These are phyloP conservation scores for Saksenaea oblongispora DNA, from an alignment of 371 early-diverging fungal species.

Conservation along the genomic window DNA sequence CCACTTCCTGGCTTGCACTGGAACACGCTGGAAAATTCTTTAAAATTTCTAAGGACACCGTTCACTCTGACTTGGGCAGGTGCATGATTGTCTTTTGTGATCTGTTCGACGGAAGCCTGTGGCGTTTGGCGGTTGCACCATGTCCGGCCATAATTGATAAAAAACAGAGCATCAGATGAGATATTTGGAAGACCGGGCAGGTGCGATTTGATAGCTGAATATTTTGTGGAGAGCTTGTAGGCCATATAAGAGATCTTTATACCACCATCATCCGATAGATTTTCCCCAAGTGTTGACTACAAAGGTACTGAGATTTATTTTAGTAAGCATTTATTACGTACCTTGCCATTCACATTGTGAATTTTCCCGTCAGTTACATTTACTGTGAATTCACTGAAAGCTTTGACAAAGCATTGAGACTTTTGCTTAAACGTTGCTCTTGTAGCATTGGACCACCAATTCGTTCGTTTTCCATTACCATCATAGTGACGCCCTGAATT, in stretches of 20 bases:
- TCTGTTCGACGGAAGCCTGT: slow-evolving; percentile 25
- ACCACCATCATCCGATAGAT: slow-evolving; percentile 77
- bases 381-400: slow-evolving; percentile 55
- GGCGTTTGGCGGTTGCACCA: slow-evolving; percentile 51
- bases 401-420: slow-evolving; percentile 62
- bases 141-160: slow-evolving; percentile 43
- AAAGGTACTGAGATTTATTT: background rate
- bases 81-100: slow-evolving; percentile 52
- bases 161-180: slow-evolving; percentile 54
- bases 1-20: slow-evolving; percentile 54
- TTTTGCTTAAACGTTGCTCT: slow-evolving; percentile 45
- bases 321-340: background rate
- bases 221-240: slow-evolving; percentile 25
- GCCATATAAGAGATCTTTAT: slow-evolving; percentile 37
- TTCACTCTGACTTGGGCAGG: slow-evolving; percentile 60
- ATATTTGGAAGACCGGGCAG: background rate
- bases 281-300: slow-evolving; percentile 61
- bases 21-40: slow-evolving; percentile 63
- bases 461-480: slow-evolving; percentile 27
- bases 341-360: slow-evolving; percentile 46
- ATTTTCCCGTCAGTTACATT: slow-evolving; percentile 23
- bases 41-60: slow-evolving; percentile 62
- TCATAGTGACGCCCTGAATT: slow-evolving; percentile 57
- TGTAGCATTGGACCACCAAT: slow-evolving; percentile 69
- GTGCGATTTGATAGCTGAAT: background rate